Conservation (phyloP, 495 filamentous ascomycete genomes). For the Letharia lupina region DNA sequence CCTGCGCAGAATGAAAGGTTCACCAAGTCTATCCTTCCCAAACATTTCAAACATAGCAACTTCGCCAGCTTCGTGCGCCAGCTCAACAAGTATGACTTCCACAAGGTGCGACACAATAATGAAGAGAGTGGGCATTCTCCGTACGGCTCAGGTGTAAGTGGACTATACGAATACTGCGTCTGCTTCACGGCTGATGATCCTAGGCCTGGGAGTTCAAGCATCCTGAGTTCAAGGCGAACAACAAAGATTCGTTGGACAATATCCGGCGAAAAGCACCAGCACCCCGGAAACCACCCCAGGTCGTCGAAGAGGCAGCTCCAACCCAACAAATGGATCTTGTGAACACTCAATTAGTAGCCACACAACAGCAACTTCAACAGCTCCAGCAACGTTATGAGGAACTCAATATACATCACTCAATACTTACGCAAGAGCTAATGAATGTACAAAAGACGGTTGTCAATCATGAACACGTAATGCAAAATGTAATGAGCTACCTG, state of each 20-base stretch:
- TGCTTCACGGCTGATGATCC: constrained; percentile 5
- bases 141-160: constrained; percentile 79
- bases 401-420: constrained; percentile 72
- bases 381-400: constrained; percentile 80
- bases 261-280: constrained; percentile 94
- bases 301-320: constrained; percentile 63
- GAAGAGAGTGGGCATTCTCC: constrained; percentile 88
- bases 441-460: constrained; percentile 83
- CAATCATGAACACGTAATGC: constrained; percentile 70
- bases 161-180: neutral
- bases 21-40: constrained; percentile 91
- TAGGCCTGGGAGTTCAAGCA: constrained; percentile 98
- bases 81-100: constrained; percentile 98
- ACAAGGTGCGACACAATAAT: constrained; percentile 95
- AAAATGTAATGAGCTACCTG: constrained; percentile 64
- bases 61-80: constrained; percentile 98
- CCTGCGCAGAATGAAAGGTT: constrained; percentile 83
- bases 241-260: constrained; percentile 93
- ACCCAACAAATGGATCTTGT: constrained; percentile 85
- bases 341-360: constrained; percentile 78
- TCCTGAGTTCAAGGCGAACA: constrained; percentile 90
- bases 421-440: constrained; percentile 81
- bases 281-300: constrained; percentile 63
- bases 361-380: constrained; percentile 82
- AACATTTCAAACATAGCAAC: constrained; percentile 99